Base-by-base conservation (phyloP, 2,329 filamentous ascomycete genomes). In the Neofusicoccum umdonicola region DNA sequence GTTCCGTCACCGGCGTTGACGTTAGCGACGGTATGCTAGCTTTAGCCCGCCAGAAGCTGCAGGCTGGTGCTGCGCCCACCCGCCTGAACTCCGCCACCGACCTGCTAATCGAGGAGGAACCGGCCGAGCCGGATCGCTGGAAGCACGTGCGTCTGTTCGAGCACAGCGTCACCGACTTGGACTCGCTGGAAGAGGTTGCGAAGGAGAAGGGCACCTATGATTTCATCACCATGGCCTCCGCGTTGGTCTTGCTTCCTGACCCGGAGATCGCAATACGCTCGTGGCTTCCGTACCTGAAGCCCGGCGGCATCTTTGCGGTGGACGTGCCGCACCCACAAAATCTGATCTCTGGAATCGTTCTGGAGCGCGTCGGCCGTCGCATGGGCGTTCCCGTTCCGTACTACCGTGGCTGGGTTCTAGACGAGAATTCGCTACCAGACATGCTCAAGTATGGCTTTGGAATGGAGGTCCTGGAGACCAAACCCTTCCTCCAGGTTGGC, bases 1-100 rank as follows among this genome's bases (percentile, higher is more conserved):
- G 79, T 9, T 61, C 66, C 7, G 77, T 82, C 1, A 62, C 77
- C 9, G 80, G 79, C 15, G 68, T 82, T 39, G 80, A 82, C 64
- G 71, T 82, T 34, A 75, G 71, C 44, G 66, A 61, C 7, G 71
- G 70, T 37, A 77, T 76, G 74, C 70, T 77, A 41, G 65, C 65
- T 17, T 13, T 48, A 12, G 51, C 62, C 37, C 41, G 44, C 41
- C 50, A 48, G 41, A 64, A 64, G 42, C 62, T 56, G 27, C 5
- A 44, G 22, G 11, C 22, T n/a, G 54, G 54, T 31, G 27, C 62
- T 12, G 39, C 51, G 11, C 51, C 34, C 15, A 9, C 7, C 17
- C 48, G 34, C 9, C 17, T 34, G 4, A 31, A 11, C 31, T 35
- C 31, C 2, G 22, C 35, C n/a, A n/a, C 15, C 7, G 35, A 52